Evolutionary conservation across 768 basidiomycete genomes (phyloP), one percentile per base, ranked within the genome.

Genomic region (Psilocybe cyanescens): DNA sequence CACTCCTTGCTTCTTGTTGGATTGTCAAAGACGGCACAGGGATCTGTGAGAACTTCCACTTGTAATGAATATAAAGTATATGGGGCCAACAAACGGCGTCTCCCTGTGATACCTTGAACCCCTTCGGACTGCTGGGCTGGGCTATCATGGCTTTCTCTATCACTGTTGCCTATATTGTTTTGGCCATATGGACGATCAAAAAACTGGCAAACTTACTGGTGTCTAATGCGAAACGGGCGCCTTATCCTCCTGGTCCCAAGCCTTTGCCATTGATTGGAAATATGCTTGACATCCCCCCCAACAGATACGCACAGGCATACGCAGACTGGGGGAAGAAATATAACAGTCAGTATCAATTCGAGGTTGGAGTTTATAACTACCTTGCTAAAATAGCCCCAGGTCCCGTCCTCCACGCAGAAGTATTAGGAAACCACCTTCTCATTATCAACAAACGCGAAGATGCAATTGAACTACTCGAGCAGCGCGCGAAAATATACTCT

Each of bases 171-270:
- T 44, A 44, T 12, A 12, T 44, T n/a, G 41, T 44, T 44, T 16
- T 44, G 41, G 41, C 41, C 14, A 44, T 44, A 44, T 44, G 41
- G 41, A 12, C 14, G 2, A 12, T n/a, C 14, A 44, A 44, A 12
- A 44, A 44, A n/a, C 41, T 44, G 14, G 41, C 41, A 44, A 44
- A 12, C 14, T 5, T 44, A 16, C 8, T 44, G 3, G 4, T 44
- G 11, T 44, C n/a, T n/a, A 44, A 44, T 44, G 8, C 41, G 33
- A 61, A 33, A 19, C 17, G 31, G 19, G 41, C 29, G 1, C 61
- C 63, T 19, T 69, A 64, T 45, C 70, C 68, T 14, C 70, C 70
- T 12, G 14, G 70, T 67, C 4, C 70, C 49, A 33, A 37, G 29
- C n/a, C 51, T 8, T 6, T n/a, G 51, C 51, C 51, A 11, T 33